Conservation (phyloP, 2,329 filamentous ascomycete genomes). For the Alternaria triticina region DNA sequence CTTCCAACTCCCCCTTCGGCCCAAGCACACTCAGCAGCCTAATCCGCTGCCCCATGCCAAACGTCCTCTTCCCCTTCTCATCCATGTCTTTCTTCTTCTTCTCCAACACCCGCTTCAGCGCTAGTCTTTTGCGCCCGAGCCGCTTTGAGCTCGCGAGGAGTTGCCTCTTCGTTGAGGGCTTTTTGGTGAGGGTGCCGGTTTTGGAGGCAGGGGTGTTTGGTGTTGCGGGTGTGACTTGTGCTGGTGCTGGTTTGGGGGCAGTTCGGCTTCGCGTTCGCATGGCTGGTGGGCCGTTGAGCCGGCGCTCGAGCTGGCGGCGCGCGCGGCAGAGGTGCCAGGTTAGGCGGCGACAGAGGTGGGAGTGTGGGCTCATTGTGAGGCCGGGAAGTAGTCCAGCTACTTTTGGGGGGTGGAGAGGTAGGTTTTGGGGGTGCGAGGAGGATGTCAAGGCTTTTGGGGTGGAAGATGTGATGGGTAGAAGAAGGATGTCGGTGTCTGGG, state of each 20-base stretch:
- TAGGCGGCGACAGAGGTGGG: not conserved
- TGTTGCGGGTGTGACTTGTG: not conserved
- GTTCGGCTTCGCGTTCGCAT: not conserved
- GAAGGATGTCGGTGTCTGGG: not conserved
- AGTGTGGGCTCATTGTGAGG: not conserved
- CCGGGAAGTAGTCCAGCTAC: not conserved
- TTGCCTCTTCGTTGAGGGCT: not conserved
- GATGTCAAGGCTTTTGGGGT: not conserved
- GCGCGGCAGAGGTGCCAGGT: not conserved
- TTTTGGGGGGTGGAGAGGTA: not conserved
- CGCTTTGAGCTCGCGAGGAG: not conserved
- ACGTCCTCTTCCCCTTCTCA: not conserved
- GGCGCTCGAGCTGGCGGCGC: not conserved
- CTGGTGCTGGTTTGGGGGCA: not conserved
- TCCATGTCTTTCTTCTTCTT: not conserved
- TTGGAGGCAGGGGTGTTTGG: not conserved
- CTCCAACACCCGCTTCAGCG: not conserved
- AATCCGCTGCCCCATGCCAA: not conserved
- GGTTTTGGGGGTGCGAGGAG: not conserved
- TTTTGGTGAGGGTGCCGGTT: not conserved
- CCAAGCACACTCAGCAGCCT: not conserved
- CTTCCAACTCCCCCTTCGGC: not conserved
- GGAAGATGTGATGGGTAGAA: too few species aligned
- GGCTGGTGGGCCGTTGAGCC: not conserved
- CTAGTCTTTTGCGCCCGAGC: not conserved